Conservation (phyloP, 108 stramenopile genomes). For the Pseudonitzschia multiseries region DNA sequence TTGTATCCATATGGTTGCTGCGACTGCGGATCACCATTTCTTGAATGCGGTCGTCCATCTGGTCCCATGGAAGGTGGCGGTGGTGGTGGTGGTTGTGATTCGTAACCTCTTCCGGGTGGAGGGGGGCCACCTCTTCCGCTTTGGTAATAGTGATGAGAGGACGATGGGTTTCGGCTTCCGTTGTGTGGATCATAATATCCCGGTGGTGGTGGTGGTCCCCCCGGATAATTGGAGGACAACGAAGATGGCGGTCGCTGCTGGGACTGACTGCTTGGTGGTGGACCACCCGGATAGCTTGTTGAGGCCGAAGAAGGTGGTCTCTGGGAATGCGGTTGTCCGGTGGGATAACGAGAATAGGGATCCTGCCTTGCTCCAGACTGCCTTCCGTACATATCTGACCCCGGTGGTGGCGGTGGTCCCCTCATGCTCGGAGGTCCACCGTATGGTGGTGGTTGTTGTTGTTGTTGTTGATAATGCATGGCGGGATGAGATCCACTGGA, state of each 20-base stretch:
- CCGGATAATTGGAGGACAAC: not conserved
- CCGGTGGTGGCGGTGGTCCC: slow-evolving; percentile 14
- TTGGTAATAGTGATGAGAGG: slow-evolving; percentile 7
- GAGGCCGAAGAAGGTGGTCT: slow-evolving; percentile 1
- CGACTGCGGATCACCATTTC: not conserved
- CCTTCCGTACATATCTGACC: slow-evolving; percentile 14
- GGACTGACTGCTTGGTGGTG: not conserved
- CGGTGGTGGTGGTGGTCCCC: slow-evolving; percentile 15
- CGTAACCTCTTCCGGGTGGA: slow-evolving; percentile 5
- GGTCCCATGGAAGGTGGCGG: slow-evolving; percentile 3
- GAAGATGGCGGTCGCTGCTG: not conserved
- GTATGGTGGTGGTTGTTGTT: slow-evolving; percentile 7
- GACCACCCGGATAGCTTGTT: not conserved
- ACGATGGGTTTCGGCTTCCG: slow-evolving; percentile 17
- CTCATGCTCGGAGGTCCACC: slow-evolving; percentile 2
- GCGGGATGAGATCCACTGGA: slow-evolving; percentile 1
- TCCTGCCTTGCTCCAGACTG: not conserved
- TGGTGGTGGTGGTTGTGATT: slow-evolving; percentile 4
- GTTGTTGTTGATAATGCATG: slow-evolving; percentile 19
- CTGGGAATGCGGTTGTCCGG: not conserved
- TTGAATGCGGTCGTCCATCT: slow-evolving; percentile 5
- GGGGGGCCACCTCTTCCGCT: not conserved
- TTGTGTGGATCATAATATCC: slow-evolving; percentile 20
- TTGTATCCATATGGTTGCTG: slow-evolving; percentile 13
- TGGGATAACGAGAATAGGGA: slow-evolving; percentile 5